These are phyloP conservation scores for Cicer pinnatifidum DNA, from an alignment of 306 rosid species.

Conservation along the genomic window DNA sequence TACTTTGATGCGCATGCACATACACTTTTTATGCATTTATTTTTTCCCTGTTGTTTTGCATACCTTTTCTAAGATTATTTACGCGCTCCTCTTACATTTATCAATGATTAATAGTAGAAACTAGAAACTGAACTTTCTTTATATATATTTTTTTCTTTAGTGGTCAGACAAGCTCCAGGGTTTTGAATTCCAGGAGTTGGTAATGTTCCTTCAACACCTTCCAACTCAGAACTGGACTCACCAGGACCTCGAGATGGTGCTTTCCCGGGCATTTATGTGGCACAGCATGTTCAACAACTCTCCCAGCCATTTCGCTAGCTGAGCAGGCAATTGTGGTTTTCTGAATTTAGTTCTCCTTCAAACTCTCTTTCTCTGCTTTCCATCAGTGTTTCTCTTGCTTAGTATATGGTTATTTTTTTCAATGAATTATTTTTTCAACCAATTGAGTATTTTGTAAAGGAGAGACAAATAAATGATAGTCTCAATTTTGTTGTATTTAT, in stretches of 20 bases:
- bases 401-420: constrained; percentile 31
- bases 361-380: not conserved
- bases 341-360: constrained; percentile 26
- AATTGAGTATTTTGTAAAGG: constrained; percentile 51
- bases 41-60: not conserved
- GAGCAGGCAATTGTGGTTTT: constrained; percentile 44
- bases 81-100: not conserved
- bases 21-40: not conserved
- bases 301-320: constrained; percentile 88
- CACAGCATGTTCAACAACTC: constrained; percentile 96
- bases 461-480: constrained; percentile 27
- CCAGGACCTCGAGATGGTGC: constrained; percentile 97
- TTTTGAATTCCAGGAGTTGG: constrained; percentile 96
- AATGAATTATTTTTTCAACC: constrained; percentile 27
- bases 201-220: constrained; percentile 97
- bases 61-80: not conserved
- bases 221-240: constrained; percentile 91
- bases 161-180: constrained; percentile 88
- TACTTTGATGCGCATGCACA: not conserved
- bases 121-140: constrained; percentile 35
- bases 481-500: constrained; percentile 44
- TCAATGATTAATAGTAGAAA: constrained; percentile 5
- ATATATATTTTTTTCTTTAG: constrained; percentile 51
- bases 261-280: constrained; percentile 97
- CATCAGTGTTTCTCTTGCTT: constrained; percentile 24